A percentile compares a stretch with the other conserved stretches of the same genome.
Evolutionary conservation across 148 eudicot genomes (phyloP).

Genomic region (Salicornia ramosissima): DNA sequence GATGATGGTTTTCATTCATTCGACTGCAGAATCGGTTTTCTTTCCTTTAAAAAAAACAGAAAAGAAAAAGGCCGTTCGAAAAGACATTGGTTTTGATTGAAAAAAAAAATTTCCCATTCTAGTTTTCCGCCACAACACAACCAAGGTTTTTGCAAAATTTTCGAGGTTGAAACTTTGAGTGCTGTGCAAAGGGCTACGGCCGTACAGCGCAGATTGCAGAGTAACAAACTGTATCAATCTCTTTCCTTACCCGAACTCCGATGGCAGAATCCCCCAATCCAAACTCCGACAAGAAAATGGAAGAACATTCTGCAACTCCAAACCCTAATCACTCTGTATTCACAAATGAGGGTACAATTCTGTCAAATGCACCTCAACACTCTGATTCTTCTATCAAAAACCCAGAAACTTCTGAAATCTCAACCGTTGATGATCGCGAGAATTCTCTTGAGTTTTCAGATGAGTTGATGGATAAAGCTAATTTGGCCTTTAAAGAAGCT

Average conservation of each 20-base stretch:
- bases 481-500: slow-evolving; percentile 42
- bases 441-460: slow-evolving; percentile 57
- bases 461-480: slow-evolving; percentile 61
- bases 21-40: too few relatives aligned
- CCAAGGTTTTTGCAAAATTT: too few relatives aligned
- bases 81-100: too few relatives aligned
- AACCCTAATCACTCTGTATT: slow-evolving; percentile 24
- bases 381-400: slow-evolving; percentile 44
- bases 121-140: slow-evolving; percentile 13
- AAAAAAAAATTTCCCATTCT: slow-evolving; percentile 16
- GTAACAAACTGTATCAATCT: too few relatives aligned
- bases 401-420: slow-evolving; percentile 30
- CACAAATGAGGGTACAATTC: slow-evolving; percentile 44
- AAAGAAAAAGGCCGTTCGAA: too few relatives aligned
- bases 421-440: slow-evolving; percentile 16
- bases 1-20: too few relatives aligned
- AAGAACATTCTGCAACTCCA: slow-evolving; percentile 19
- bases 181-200: too few relatives aligned
- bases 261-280: slow-evolving; percentile 28
- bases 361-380: slow-evolving; percentile 32
- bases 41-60: too few relatives aligned
- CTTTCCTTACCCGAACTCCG: neutral
- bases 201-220: too few relatives aligned
- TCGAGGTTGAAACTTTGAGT: too few relatives aligned
- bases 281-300: slow-evolving; percentile 10